Base-by-base conservation (phyloP, 345 rosid genomes). In the Arabidopsis suecica region DNA sequence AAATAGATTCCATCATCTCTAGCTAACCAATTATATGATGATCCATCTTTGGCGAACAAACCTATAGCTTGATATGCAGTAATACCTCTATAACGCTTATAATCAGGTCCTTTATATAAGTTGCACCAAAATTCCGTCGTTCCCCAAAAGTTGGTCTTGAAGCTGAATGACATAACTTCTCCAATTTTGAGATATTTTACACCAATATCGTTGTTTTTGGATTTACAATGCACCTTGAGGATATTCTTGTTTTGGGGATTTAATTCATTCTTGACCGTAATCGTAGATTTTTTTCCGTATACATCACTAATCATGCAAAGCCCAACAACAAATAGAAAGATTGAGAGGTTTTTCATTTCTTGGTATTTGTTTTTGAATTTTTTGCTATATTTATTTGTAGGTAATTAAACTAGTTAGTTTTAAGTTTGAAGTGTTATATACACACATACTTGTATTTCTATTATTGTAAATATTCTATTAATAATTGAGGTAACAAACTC, bases 301-400 rank as follows among this genome's bases (percentile, higher is more conserved):
- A 50, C 76, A 25, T 72, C 50, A 49, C 5, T 9, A 42, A 49
- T 72, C 68, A 61, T 40, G 44, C 62, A 61, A 51, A 72, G 54
- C 14, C 44, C n/a, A 18, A 51, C 18, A 53, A 62, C 44, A 72
- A 61, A 12, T 51, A 61, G 54, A 72, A 62, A 25, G 42, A 51
- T 30, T 30, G 69, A 72, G 2, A 62, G 44, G 28, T 16, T 61
- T 50, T 61, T 72, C 76, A 72, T 36, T 36, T 36, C 1, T 36
- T 36, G 7, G 1, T 7, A 16, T 36, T 36, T 72, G 14, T 48
- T 22, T 49, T 6, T 47, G n/a, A n/a, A 7, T 36, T 36, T 36
- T 36, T 36, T 36, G 6, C 38, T 49, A 20, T 49, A 10, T 49
- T 49, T 49, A 2, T 20, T 20, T 50, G 28, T 16, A 50, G 30